phyloP scores from a whole-genome alignment of 441 rosid genomes.

The Manihot esculenta region DNA sequence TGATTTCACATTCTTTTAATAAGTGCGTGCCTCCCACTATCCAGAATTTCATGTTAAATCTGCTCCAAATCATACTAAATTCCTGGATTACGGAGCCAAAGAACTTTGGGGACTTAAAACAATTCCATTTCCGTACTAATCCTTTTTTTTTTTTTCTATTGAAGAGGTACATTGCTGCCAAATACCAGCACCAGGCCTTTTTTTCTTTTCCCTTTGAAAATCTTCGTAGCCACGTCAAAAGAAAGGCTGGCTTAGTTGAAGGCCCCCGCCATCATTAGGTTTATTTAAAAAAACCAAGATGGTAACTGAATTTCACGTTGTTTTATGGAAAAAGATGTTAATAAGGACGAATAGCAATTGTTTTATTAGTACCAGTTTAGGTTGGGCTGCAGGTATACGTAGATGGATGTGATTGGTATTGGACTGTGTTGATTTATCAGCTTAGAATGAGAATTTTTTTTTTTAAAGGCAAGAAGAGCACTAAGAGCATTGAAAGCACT shows the following conservation, averaged over 20 bases:
- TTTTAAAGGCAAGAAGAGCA: conserved; percentile 79
- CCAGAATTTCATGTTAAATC: conserved; percentile 2
- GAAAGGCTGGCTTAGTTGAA: too few species aligned
- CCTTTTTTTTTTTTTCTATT: too few species aligned
- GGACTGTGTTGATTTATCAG: conserved; percentile 12
- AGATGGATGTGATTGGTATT: neutral
- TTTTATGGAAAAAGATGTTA: too few species aligned
- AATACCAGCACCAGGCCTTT: too few species aligned
- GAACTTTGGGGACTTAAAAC: neutral
- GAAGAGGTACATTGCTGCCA: too few species aligned
- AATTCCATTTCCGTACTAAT: neutral
- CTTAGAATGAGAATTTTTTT: conserved; percentile 5
- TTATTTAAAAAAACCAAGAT: too few species aligned
- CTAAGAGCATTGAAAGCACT: conserved; percentile 82
- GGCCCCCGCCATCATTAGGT: too few species aligned
- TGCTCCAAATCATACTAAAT: conserved; percentile 7
- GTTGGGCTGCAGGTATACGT: neutral
- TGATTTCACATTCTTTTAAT: conserved; percentile 4
- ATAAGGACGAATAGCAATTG: too few species aligned
- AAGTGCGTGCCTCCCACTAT: conserved; percentile 4
- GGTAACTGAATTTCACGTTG: too few species aligned
- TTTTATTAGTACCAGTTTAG: neutral
- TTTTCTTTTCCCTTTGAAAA: too few species aligned
- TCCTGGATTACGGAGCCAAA: neutral
- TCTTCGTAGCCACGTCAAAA: too few species aligned